Evolutionary conservation across 257 asterid species (phyloP).

Genomic region (Coffea canephora): DNA sequence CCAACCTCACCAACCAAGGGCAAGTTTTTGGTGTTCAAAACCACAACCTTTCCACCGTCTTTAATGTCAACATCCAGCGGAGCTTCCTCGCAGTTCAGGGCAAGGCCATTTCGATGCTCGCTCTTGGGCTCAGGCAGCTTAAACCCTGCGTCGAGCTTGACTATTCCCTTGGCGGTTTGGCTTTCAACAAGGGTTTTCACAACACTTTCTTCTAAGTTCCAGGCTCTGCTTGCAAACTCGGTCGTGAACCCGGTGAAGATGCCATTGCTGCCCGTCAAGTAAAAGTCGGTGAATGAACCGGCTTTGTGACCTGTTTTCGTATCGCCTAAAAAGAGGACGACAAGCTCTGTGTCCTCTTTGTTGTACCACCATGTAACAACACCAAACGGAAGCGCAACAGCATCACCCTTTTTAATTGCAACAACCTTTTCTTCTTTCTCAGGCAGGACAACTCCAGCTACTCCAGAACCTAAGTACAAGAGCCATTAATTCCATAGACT

Average conservation of each 20-base stretch:
- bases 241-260: conserved; percentile 74
- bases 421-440: conserved; percentile 83
- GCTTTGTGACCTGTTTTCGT: conserved; percentile 64
- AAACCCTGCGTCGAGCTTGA: conserved; percentile 42
- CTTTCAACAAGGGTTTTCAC: conserved; percentile 55
- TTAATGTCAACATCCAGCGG: conserved; percentile 69
- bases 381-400: conserved; percentile 86
- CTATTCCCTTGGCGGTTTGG: conserved; percentile 48
- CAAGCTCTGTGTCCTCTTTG: conserved; percentile 70
- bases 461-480: conserved; percentile 52
- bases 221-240: conserved; percentile 65
- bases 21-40: conserved; percentile 78
- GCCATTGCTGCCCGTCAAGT: conserved; percentile 64
- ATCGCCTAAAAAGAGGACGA: conserved; percentile 69
- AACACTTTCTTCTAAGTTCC: conserved; percentile 55
- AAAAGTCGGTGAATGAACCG: conserved; percentile 65
- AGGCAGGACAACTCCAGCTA: conserved; percentile 76
- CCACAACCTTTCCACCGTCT: conserved; percentile 72
- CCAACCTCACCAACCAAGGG: conserved; percentile 85
- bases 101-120: conserved; percentile 60
- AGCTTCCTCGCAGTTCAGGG: conserved; percentile 61
- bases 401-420: conserved; percentile 82
- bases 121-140: conserved; percentile 64
- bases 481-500: background rate
- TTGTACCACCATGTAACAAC: conserved; percentile 88